phyloP scores from a whole-genome alignment of 2,329 filamentous ascomycete species.

The Penicillium sp. region DNA sequence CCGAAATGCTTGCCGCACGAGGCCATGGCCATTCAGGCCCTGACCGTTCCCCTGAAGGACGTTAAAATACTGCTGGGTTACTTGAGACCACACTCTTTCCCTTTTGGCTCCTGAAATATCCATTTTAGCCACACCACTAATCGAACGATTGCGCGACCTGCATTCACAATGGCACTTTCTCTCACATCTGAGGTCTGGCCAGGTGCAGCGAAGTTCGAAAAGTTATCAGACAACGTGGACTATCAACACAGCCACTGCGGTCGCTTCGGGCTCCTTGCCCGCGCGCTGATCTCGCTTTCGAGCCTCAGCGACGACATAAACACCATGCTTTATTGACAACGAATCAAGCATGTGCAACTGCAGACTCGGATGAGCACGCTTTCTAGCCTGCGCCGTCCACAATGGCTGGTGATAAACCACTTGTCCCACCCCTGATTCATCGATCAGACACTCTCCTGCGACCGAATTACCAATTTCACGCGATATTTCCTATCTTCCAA shows the following conservation, averaged over 20 bases:
- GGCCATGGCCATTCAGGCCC: conserved; percentile 35
- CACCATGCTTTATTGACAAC: neutral
- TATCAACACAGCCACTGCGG: conserved; percentile 6
- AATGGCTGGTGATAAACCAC: conserved; percentile 6
- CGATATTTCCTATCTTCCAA: conserved; percentile 4
- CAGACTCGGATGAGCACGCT: neutral
- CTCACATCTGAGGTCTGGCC: conserved; percentile 7
- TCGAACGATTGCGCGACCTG: conserved; percentile 16
- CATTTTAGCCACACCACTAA: conserved; percentile 4
- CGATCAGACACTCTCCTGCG: neutral
- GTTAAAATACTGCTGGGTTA: conserved; percentile 23
- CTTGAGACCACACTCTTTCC: neutral
- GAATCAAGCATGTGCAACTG: neutral
- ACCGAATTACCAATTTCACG: conserved; percentile 4
- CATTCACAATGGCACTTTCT: conserved; percentile 2
- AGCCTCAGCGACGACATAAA: neutral
- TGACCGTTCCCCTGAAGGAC: conserved; percentile 34
- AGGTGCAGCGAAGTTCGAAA: conserved; percentile 10
- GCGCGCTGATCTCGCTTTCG: neutral
- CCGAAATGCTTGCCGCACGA: conserved; percentile 34
- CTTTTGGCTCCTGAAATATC: neutral
- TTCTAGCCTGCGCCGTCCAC: neutral
- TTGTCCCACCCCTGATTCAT: conserved; percentile 1
- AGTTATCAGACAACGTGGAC: neutral
- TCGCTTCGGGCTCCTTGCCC: conserved; percentile 9